Evolutionary conservation across 768 basidiomycete genomes (phyloP).

Genomic region (Boletus rex-veris): DNA sequence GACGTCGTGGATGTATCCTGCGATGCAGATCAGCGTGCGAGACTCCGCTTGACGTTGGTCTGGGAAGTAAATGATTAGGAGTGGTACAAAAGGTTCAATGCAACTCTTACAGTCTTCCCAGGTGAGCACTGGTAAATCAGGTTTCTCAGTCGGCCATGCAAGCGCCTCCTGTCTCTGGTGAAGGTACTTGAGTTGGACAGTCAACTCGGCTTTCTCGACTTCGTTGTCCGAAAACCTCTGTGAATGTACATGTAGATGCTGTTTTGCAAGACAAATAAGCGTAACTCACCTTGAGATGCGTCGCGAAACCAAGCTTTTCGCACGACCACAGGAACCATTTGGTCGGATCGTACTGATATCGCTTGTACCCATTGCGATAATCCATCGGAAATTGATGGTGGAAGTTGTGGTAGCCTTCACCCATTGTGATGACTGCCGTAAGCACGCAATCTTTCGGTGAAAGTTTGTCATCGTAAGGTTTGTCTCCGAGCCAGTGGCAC

Average conservation of each 20-base stretch:
- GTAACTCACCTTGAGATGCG: conserved; percentile 45
- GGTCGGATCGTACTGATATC: conserved; percentile 84
- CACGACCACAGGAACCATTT: conserved; percentile 74
- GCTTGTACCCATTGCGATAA: conserved; percentile 88
- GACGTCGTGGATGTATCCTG: conserved; percentile 89
- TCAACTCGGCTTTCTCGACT: conserved; percentile 78
- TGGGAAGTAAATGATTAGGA: conserved; percentile 26
- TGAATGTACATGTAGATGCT: conserved; percentile 28
- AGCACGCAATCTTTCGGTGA: conserved; percentile 84
- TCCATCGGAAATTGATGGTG: conserved; percentile 96
- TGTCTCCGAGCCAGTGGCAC: conserved; percentile 89
- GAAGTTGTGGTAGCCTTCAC: conserved; percentile 97
- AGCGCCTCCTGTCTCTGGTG: conserved; percentile 70
- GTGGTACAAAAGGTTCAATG: too few relatives aligned
- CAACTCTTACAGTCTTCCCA: conserved; percentile 72
- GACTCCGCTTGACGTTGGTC: conserved; percentile 75
- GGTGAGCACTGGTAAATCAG: conserved; percentile 75
- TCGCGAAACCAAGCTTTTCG: conserved; percentile 43
- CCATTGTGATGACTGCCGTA: conserved; percentile 86
- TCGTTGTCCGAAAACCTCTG: conserved; percentile 49
- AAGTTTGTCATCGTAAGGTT: conserved; percentile 89
- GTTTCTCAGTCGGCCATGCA: conserved; percentile 68
- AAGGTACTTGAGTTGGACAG: conserved; percentile 85
- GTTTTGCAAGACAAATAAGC: background rate
- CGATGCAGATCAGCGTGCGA: conserved; percentile 79